These are phyloP conservation scores for Neoscytalidium dimidiatum DNA, from an alignment of 2,329 filamentous ascomycete genomes.

Conservation along the genomic window DNA sequence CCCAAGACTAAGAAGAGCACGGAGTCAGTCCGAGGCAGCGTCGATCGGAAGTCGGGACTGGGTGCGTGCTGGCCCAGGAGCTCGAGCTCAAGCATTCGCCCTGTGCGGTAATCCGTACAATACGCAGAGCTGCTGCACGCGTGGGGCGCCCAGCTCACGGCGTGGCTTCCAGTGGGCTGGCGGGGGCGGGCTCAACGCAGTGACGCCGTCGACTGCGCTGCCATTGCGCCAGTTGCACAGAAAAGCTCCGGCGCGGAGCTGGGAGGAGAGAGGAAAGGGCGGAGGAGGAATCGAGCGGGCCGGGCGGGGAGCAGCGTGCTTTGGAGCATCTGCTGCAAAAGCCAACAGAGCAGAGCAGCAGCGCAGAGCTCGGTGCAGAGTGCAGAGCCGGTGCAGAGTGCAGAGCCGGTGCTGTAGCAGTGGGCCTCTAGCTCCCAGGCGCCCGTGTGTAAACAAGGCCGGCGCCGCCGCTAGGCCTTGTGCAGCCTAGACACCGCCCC, in stretches of 20 bases:
- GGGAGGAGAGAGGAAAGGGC: background rate
- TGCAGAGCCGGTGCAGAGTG: background rate
- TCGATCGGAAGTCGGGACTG: background rate
- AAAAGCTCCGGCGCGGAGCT: background rate
- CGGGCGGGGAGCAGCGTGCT: background rate
- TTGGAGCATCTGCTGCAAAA: background rate
- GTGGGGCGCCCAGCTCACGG: no score
- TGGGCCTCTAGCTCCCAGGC: no score
- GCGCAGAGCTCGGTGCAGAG: background rate
- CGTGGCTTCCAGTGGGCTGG: no score
- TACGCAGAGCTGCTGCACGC: background rate
- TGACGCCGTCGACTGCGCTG: background rate
- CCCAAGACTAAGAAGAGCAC: background rate
- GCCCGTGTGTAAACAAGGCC: background rate
- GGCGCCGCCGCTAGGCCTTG: background rate
- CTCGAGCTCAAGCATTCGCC: background rate
- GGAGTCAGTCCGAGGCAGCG: background rate
- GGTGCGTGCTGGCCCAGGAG: background rate
- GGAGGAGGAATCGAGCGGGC: background rate
- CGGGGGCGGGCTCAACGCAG: background rate
- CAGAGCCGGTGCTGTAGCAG: background rate
- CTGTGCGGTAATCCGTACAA: background rate
- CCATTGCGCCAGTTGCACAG: background rate
- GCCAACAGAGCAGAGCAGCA: background rate
- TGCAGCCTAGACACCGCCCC: background rate